Evolutionary conservation across 2,329 filamentous ascomycete species (phyloP), one percentile per base, ranked within the genome.

Genomic region (Stagonosporopsis vannaccii): DNA sequence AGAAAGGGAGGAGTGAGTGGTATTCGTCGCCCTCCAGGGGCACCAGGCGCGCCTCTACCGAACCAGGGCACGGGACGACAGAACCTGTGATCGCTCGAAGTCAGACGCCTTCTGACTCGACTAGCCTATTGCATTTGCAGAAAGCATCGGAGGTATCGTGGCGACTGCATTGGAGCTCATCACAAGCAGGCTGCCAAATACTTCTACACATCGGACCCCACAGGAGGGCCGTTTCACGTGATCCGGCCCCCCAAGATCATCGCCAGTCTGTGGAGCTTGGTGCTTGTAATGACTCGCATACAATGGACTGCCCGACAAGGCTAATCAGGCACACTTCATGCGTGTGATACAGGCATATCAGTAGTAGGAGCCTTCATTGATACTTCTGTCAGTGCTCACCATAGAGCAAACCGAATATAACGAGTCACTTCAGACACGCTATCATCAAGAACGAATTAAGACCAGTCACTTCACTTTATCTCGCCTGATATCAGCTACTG

Each of bases 21-120:
- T 6, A 76, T 76, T 26, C 72, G 73, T 39, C 72, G 66, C 26
- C 73, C 73, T 25, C 73, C 73, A 56, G 72, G 69, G n/a, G 51
- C 58, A 37, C 42, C 53, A 12, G 53, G 53, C 3, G 47, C 36
- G 12, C 41, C 36, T 42, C 40, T 45, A n/a, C 41, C 41, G n/a
- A 43, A 22, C 5, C 42, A 56, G 22, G 43, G 22, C 20, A 17
- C 36, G 6, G 46, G 35, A 46, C 46, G 46, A 33, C 35, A 56
- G 41, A 56, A 56, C 22, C 36, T 56, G 17, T 56, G 47, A 56
- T 46, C 28, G 42, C 23, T 12, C 4, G 8, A 35, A 28, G 26
- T 35, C 28, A 23, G 30, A 28, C 12, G n/a, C 25, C 12, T 1
- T 17, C 23, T 44, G 7, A 28, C 40, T 26, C 12, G 8, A 39